Conservation (phyloP, 352 stramenopile genomes). For the Globisporangium middletonii region DNA sequence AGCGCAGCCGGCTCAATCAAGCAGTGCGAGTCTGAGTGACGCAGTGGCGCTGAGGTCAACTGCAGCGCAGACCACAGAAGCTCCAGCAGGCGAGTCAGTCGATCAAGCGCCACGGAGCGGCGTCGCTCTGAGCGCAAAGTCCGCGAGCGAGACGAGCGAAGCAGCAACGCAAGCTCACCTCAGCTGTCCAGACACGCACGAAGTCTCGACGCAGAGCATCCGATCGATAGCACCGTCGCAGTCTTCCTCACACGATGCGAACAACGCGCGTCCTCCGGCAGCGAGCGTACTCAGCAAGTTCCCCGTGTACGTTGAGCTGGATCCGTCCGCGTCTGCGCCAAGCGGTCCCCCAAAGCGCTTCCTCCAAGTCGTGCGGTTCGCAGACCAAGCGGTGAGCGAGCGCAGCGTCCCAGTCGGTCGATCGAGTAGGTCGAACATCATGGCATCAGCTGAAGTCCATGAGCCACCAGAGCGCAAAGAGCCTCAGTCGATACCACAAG, state of each 20-base stretch:
- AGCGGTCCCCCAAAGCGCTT: constrained; percentile 20
- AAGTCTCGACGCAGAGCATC: constrained; percentile 5
- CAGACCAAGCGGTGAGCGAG: neutral
- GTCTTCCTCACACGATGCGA: neutral
- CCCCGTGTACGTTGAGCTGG: constrained; percentile 29
- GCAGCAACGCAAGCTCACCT: neutral
- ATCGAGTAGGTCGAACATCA: neutral
- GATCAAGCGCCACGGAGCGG: too few relatives aligned
- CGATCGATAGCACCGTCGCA: neutral
- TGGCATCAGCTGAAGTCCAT: too few relatives aligned
- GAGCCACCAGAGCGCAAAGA: too few relatives aligned
- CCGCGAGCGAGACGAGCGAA: neutral
- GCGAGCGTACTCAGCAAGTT: constrained; percentile 15
- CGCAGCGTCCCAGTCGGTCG: too few relatives aligned
- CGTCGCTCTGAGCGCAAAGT: neutral
- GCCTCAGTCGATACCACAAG: neutral
- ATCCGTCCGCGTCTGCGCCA: constrained; percentile 2
- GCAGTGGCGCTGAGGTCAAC: neutral
- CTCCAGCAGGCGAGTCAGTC: too few relatives aligned
- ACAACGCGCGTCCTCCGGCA: neutral
- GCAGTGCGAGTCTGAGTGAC: neutral
- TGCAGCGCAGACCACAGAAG: neutral
- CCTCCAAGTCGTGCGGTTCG: constrained; percentile 27
- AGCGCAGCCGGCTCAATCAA: neutral
- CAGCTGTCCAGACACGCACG: neutral